A percentile compares a stretch with the other conserved stretches of the same genome.
Conservation (phyloP, 176 grass and related monocot genomes). For the Carex cristatella region DNA sequence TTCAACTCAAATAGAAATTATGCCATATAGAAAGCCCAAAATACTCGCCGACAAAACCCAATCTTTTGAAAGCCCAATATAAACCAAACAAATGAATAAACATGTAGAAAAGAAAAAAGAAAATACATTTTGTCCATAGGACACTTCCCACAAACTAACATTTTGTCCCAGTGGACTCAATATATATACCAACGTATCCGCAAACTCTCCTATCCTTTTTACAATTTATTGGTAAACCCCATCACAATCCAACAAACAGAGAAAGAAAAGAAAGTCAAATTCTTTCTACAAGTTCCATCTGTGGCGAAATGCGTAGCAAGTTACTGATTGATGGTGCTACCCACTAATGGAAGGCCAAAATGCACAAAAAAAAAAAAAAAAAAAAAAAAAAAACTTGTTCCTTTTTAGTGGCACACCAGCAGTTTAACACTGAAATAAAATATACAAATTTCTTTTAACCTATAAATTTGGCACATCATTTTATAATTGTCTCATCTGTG, state of each 20-base stretch:
- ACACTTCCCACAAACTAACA: not conserved
- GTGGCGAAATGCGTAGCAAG: not conserved
- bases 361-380: not conserved
- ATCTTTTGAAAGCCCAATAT: not conserved
- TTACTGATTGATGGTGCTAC: no score
- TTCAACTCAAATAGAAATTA: not conserved
- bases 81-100: not conserved
- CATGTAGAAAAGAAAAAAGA: not conserved
- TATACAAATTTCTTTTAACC: not conserved
- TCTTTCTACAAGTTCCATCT: not conserved
- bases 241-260: not conserved
- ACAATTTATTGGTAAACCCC: not conserved
- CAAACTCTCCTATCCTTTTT: not conserved
- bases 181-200: not conserved
- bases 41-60: not conserved
- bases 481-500: not conserved
- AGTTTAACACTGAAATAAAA: not conserved
- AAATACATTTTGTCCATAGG: not conserved
- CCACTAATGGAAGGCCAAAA: not conserved
- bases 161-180: not conserved
- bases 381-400: not conserved
- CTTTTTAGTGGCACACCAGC: not conserved
- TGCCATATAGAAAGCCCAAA: not conserved
- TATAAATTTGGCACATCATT: not conserved
- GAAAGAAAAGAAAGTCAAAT: slow-evolving; percentile 8